phyloP scores from a whole-genome alignment of 441 rosid genomes.

The Populus hybrid region DNA sequence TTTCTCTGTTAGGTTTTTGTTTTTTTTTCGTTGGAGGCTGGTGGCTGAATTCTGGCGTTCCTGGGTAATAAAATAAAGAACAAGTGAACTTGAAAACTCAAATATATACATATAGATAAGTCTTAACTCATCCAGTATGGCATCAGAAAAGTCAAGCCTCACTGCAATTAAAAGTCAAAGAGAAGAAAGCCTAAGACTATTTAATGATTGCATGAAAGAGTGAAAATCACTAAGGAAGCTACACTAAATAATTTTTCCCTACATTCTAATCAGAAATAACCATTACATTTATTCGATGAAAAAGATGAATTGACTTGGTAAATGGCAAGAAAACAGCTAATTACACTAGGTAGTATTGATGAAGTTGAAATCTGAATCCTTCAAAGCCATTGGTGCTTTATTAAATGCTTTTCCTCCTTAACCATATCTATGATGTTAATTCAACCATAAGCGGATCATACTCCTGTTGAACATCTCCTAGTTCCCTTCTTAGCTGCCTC shows the following conservation, averaged over 20 bases:
- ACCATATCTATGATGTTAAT: constrained; percentile 31
- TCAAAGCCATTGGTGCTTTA: constrained; percentile 13
- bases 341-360: constrained; percentile 28
- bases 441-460: constrained; percentile 46
- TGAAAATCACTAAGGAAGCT: neutral
- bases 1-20: too few species aligned
- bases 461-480: constrained; percentile 41
- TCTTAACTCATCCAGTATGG: too few species aligned
- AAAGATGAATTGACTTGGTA: constrained; percentile 23
- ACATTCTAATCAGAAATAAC: constrained; percentile 18
- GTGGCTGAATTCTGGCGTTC: too few species aligned
- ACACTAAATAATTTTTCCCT: constrained; percentile 21
- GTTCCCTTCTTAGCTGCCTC: constrained; percentile 43
- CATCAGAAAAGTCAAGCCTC: too few species aligned
- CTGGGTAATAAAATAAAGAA: too few species aligned
- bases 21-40: too few species aligned
- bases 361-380: constrained; percentile 3
- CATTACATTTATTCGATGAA: constrained; percentile 32
- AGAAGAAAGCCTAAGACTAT: too few species aligned
- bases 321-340: constrained; percentile 35
- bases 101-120: too few species aligned
- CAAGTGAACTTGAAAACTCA: too few species aligned
- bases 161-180: too few species aligned
- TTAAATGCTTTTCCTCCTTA: constrained; percentile 39
- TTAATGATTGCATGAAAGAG: too few species aligned